Evolutionary conservation across 106 monocot genomes (phyloP).

Genomic region (Iris macrosiphon): DNA sequence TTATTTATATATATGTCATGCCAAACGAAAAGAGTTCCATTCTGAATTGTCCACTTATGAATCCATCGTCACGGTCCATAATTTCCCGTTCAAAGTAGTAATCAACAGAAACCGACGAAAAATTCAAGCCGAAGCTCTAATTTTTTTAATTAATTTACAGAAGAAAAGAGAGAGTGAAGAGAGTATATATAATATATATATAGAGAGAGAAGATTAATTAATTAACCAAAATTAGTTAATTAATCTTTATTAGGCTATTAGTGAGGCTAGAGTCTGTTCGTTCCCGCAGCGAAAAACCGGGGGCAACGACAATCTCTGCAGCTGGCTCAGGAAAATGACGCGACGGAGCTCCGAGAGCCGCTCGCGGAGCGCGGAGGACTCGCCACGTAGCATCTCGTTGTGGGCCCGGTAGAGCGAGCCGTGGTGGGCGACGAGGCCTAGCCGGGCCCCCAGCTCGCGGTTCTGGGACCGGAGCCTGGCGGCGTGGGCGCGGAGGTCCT

Average conservation of each 20-base stretch:
- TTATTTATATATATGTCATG: too few relatives aligned
- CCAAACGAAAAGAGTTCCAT: too few relatives aligned
- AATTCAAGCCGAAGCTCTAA: too few relatives aligned
- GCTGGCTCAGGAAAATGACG: conserved; percentile 1
- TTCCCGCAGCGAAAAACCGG: conserved; percentile 7
- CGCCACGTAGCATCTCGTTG: conserved; percentile 18
- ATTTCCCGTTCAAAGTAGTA: too few relatives aligned
- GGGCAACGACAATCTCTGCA: conserved; percentile 7
- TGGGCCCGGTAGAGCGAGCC: conserved; percentile 11
- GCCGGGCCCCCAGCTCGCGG: conserved; percentile 13
- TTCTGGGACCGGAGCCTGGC: conserved; percentile 13
- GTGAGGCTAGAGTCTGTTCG: conserved; percentile 1
- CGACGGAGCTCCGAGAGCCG: conserved; percentile 13
- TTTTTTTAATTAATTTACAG: too few relatives aligned
- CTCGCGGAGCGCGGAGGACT: conserved; percentile 2
- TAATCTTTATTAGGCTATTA: conserved; percentile 18
- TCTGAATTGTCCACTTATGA: too few relatives aligned
- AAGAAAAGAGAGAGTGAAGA: too few relatives aligned
- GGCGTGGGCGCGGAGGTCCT: conserved; percentile 21
- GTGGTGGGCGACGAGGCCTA: not conserved
- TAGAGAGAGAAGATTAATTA: too few relatives aligned
- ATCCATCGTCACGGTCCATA: too few relatives aligned
- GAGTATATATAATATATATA: too few relatives aligned
- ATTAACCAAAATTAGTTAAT: too few relatives aligned
- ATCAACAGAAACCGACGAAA: too few relatives aligned